Percentiles rank a stretch among this genome's conserved stretches.
Conservation (phyloP, 2,329 filamentous ascomycete genomes). For the Phialophora macrospora region DNA sequence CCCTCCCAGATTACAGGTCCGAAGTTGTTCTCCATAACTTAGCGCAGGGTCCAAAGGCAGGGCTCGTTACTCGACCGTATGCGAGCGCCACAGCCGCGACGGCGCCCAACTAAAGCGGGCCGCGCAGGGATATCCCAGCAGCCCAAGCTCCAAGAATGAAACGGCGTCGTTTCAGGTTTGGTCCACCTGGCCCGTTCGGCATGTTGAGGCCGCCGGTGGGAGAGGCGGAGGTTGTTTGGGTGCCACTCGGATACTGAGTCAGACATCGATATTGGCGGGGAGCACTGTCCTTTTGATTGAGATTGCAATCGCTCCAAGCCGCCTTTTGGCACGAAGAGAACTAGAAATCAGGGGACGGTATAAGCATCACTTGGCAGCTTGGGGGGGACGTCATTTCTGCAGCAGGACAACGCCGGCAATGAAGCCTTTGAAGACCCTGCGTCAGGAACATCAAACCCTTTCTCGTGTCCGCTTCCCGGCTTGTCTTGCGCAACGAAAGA, state of each 20-base stretch:
- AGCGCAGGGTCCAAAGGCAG: slow-evolving; percentile 7
- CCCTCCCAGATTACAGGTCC: not conserved
- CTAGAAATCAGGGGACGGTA: not conserved
- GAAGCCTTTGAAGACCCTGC: slow-evolving; percentile 2
- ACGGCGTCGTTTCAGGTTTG: slow-evolving; percentile 33
- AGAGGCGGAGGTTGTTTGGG: not conserved
- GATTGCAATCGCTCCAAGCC: not conserved
- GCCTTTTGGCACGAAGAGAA: too few relatives aligned
- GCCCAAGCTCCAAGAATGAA: not conserved
- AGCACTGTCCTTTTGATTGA: not conserved
- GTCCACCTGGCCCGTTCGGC: slow-evolving; percentile 11
- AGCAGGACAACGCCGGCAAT: not conserved
- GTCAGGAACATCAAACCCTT: not conserved
- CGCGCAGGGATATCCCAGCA: not conserved
- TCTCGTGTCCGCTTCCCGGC: not conserved
- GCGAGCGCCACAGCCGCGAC: slow-evolving; percentile 26
- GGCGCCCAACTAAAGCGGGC: slow-evolving; percentile 5
- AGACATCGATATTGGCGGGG: not conserved
- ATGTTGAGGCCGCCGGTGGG: not conserved
- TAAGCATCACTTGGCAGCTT: not conserved
- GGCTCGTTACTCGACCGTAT: slow-evolving; percentile 9
- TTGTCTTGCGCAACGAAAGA: slow-evolving; percentile 1
- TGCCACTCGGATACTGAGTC: not conserved
- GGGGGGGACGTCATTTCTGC: not conserved
- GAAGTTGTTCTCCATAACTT: not conserved